These are phyloP conservation scores for Aureobasidium leucospermi DNA, from an alignment of 2,329 filamentous ascomycete species.

Conservation along the genomic window DNA sequence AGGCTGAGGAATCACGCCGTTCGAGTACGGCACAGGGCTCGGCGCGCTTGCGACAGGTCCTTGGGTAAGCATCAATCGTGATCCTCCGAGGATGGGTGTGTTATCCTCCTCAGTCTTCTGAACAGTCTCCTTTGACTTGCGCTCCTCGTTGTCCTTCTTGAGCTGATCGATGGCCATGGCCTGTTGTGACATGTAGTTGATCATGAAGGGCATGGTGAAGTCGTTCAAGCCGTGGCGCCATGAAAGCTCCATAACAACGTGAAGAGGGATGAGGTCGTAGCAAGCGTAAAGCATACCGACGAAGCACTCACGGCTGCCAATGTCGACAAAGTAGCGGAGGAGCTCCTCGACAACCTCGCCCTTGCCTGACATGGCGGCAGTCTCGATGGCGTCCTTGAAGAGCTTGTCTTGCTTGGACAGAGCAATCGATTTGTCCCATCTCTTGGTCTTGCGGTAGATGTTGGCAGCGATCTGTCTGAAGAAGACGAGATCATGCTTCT, in stretches of 20 bases:
- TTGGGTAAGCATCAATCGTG: slow-evolving; percentile 90
- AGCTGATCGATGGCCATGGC: slow-evolving; percentile 74
- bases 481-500: slow-evolving; percentile 97
- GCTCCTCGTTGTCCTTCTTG: slow-evolving; percentile 93
- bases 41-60: slow-evolving; percentile 57
- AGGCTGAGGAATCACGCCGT: slow-evolving; percentile 82
- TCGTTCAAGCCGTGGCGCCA: slow-evolving; percentile 93
- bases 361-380: slow-evolving; percentile 85
- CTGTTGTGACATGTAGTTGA: slow-evolving; percentile 92
- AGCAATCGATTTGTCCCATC: slow-evolving; percentile 98
- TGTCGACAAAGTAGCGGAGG: slow-evolving; percentile 95
- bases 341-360: slow-evolving; percentile 89
- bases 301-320: slow-evolving; percentile 97
- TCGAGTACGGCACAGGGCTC: slow-evolving; percentile 66
- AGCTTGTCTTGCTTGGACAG: slow-evolving; percentile 98
- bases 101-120: slow-evolving; percentile 89
- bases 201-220: slow-evolving; percentile 99
- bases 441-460: slow-evolving; percentile 99
- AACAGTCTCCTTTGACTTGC: slow-evolving; percentile 62
- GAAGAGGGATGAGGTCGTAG: slow-evolving; percentile 91
- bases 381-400: slow-evolving; percentile 99
- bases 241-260: slow-evolving; percentile 89
- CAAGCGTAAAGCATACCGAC: slow-evolving; percentile 99
- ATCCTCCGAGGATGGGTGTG: slow-evolving; percentile 83
- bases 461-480: slow-evolving; percentile 97